phyloP scores from a whole-genome alignment of 2,329 filamentous ascomycete genomes.

The Sodiomyces alkalinus region DNA sequence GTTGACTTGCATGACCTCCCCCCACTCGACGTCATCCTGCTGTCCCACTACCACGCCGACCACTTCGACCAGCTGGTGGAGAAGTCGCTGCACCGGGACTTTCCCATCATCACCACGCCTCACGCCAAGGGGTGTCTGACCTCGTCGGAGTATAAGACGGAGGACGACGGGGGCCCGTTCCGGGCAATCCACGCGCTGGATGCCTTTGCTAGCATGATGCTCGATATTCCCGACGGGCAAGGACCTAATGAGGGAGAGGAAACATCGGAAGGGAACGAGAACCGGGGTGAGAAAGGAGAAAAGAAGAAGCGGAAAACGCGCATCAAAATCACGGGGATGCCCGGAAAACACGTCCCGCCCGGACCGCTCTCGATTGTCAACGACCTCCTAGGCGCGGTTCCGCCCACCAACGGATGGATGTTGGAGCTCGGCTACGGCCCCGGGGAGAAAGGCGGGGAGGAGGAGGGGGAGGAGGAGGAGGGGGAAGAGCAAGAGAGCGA shows the following conservation, averaged over 20 bases:
- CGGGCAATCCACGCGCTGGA: no score
- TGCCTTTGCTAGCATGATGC: no score
- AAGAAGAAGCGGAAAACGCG: slow-evolving; percentile 16
- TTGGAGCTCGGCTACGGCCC: slow-evolving; percentile 41
- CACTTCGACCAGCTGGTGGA: slow-evolving; percentile 26
- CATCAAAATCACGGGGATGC: slow-evolving; percentile 46
- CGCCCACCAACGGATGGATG: slow-evolving; percentile 54
- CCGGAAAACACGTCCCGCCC: slow-evolving; percentile 44
- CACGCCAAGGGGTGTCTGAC: slow-evolving; percentile 41
- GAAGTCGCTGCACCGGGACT: slow-evolving; percentile 23
- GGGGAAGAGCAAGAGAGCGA: no score
- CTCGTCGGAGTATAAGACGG: slow-evolving; percentile 32
- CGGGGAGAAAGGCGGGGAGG: no score
- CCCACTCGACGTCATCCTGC: slow-evolving; percentile 40
- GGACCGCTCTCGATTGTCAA: slow-evolving; percentile 21
- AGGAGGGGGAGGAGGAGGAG: no score
- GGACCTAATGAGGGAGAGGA: no score
- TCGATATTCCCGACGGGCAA: no score
- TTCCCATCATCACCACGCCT: slow-evolving; percentile 49
- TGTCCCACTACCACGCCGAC: slow-evolving; percentile 48
- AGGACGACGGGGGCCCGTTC: slow-evolving; percentile 4
- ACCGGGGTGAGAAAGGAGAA: no score
- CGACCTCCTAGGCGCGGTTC: slow-evolving; percentile 27
- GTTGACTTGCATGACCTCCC: slow-evolving; percentile 45
- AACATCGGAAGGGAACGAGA: no score